phyloP scores from a whole-genome alignment of 768 basidiomycete species.

The Tubosaeta sp. region DNA sequence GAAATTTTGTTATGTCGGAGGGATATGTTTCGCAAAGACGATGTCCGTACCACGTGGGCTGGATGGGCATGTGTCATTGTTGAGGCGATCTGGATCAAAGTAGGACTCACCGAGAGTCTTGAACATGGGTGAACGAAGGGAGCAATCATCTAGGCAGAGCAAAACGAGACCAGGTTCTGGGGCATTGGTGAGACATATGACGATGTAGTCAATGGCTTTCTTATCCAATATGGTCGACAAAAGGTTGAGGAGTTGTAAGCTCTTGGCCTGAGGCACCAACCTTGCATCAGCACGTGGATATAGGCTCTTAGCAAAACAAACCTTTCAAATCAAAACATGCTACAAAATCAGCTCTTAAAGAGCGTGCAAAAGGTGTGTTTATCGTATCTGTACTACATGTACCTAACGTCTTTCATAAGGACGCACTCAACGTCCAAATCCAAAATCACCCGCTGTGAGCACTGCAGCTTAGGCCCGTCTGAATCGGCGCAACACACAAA shows the following conservation, averaged over 20 bases:
- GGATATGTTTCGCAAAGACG: constrained; percentile 83
- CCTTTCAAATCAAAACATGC: constrained; percentile 89
- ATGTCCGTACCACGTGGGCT: constrained; percentile 86
- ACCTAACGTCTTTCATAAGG: constrained; percentile 37
- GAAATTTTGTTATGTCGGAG: constrained; percentile 86
- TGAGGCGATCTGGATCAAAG: background rate
- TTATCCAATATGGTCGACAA: constrained; percentile 85
- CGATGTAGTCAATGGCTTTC: constrained; percentile 77
- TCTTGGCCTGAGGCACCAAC: constrained; percentile 55
- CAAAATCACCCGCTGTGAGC: constrained; percentile 47
- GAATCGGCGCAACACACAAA: constrained; percentile 81
- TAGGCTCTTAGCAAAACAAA: constrained; percentile 72
- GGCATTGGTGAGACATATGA: constrained; percentile 52
- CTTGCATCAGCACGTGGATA: background rate
- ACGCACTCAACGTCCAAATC: constrained; percentile 50
- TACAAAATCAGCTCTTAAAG: constrained; percentile 79
- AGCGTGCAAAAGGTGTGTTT: constrained; percentile 71
- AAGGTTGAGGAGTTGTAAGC: constrained; percentile 82
- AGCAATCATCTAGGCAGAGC: constrained; percentile 85
- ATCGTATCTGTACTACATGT: background rate
- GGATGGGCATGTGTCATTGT: background rate
- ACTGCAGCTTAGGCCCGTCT: constrained; percentile 64
- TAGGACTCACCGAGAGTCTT: constrained; percentile 81
- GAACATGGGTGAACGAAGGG: constrained; percentile 64
- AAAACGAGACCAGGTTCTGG: constrained; percentile 55